These are phyloP conservation scores for Phytophthora lateralis DNA, from an alignment of 352 stramenopile genomes.

Conservation along the genomic window DNA sequence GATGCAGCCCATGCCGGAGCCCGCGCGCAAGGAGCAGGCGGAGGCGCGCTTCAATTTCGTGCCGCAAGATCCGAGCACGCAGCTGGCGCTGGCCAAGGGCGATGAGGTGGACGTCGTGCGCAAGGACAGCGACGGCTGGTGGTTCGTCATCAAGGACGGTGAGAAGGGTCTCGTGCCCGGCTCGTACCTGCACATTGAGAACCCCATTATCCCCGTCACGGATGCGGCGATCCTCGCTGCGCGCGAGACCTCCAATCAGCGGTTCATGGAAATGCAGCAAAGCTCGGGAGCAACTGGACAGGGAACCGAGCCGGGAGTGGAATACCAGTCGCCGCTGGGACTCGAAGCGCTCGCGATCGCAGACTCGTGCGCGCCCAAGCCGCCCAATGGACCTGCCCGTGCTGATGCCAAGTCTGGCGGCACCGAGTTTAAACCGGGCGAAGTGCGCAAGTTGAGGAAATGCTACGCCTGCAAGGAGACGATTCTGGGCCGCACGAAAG, in stretches of 20 bases:
- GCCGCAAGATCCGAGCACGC: slow-evolving; percentile 68
- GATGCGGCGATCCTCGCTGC: slow-evolving; percentile 70
- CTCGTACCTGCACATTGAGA: slow-evolving; percentile 75
- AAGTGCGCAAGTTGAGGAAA: slow-evolving; percentile 76
- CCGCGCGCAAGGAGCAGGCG: slow-evolving; percentile 63
- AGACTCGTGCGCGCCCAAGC: slow-evolving; percentile 42
- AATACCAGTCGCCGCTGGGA: slow-evolving; percentile 46
- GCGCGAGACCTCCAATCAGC: slow-evolving; percentile 78
- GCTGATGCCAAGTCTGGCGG: slow-evolving; percentile 66
- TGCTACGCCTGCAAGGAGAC: slow-evolving; percentile 85
- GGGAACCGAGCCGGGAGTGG: slow-evolving; percentile 33
- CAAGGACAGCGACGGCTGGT: slow-evolving; percentile 86
- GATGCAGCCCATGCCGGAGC: slow-evolving; percentile 35
- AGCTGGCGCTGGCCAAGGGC: slow-evolving; percentile 72
- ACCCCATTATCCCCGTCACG: slow-evolving; percentile 56
- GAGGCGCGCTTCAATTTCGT: slow-evolving; percentile 82
- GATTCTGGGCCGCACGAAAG: slow-evolving; percentile 81
- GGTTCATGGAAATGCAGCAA: slow-evolving; percentile 60
- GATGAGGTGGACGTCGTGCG: slow-evolving; percentile 79
- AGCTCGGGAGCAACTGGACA: slow-evolving; percentile 28
- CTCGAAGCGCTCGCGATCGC: slow-evolving; percentile 37
- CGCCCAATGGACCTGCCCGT: slow-evolving; percentile 38
- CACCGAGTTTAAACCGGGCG: slow-evolving; percentile 64
- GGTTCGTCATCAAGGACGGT: slow-evolving; percentile 78
- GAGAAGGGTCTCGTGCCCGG: slow-evolving; percentile 84